A percentile compares a stretch with the other conserved stretches of the same genome.
These are phyloP conservation scores for Sporisorium reilianum DNA, from an alignment of 1,284 basidiomycete species.

Conservation along the genomic window DNA sequence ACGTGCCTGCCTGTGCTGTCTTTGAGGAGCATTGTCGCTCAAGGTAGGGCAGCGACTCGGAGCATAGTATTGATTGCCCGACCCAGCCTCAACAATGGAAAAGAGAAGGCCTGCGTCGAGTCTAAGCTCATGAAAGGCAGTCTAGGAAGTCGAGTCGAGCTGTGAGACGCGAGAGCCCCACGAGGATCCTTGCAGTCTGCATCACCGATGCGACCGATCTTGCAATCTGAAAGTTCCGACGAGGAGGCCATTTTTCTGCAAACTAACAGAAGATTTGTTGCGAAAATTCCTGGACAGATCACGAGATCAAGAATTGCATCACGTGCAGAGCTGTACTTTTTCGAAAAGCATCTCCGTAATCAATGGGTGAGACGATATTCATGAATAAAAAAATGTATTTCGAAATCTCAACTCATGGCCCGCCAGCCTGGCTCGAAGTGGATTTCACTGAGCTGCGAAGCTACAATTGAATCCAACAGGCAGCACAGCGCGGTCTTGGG, in stretches of 20 bases:
- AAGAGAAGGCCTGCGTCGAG: too few relatives aligned
- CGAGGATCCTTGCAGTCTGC: too few relatives aligned
- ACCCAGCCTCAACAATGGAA: too few relatives aligned
- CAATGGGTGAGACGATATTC: neutral
- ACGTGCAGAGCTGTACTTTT: constrained; percentile 24
- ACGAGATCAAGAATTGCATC: constrained; percentile 1
- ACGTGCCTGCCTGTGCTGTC: too few relatives aligned
- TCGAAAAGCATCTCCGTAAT: neutral
- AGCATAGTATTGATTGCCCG: too few relatives aligned
- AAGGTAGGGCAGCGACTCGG: too few relatives aligned
- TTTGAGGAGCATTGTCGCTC: too few relatives aligned
- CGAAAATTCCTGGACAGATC: neutral
- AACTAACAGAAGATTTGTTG: neutral
- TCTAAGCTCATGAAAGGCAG: neutral
- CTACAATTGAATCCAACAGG: neutral
- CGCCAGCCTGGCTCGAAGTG: neutral
- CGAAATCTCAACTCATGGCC: neutral
- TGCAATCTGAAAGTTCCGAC: neutral
- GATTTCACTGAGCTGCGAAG: neutral
- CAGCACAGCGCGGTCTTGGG: constrained; percentile 14
- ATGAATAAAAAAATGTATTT: neutral
- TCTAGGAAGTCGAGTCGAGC: neutral
- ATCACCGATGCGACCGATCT: constrained; percentile 1
- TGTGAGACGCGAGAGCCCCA: neutral
- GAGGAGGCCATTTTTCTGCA: too few relatives aligned